phyloP scores from a whole-genome alignment of 225 moss, liverwort and hornwort genomes.

The Physcomitrium patens region DNA sequence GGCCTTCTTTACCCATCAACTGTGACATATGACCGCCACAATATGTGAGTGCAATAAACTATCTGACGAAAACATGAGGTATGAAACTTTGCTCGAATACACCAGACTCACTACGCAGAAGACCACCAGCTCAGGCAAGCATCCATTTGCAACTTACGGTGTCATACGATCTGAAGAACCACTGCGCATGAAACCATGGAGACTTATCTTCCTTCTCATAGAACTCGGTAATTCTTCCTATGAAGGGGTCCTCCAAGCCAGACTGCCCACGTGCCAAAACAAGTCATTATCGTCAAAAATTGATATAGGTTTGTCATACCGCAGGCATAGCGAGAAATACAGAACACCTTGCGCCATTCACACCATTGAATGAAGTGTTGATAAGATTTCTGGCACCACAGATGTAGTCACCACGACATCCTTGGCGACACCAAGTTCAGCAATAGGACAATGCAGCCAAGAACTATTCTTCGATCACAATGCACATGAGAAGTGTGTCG shows the following conservation, averaged over 20 bases:
- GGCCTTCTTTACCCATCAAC: constrained; percentile 64
- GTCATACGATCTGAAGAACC: constrained; percentile 91
- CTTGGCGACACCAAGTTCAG: neutral
- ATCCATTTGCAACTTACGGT: constrained; percentile 54
- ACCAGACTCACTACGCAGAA: neutral
- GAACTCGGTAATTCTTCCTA: constrained; percentile 85
- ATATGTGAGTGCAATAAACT: neutral
- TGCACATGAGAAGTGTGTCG: no score
- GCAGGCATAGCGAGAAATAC: neutral
- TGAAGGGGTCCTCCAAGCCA: constrained; percentile 55
- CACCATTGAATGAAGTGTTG: neutral
- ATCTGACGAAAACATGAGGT: no score
- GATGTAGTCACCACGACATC: neutral
- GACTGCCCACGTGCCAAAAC: constrained; percentile 46
- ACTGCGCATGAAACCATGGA: constrained; percentile 78
- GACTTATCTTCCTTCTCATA: constrained; percentile 68
- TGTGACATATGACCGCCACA: constrained; percentile 30
- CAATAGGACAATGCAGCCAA: neutral
- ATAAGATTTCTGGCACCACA: neutral
- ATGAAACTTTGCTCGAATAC: neutral
- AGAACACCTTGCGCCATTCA: neutral
- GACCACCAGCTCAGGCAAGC: neutral
- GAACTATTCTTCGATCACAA: neutral
- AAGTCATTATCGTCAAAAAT: neutral
- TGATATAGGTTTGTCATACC: neutral